Evolutionary conservation across 2,329 filamentous ascomycete genomes (phyloP).

Genomic region (Verticillium dahliae): DNA sequence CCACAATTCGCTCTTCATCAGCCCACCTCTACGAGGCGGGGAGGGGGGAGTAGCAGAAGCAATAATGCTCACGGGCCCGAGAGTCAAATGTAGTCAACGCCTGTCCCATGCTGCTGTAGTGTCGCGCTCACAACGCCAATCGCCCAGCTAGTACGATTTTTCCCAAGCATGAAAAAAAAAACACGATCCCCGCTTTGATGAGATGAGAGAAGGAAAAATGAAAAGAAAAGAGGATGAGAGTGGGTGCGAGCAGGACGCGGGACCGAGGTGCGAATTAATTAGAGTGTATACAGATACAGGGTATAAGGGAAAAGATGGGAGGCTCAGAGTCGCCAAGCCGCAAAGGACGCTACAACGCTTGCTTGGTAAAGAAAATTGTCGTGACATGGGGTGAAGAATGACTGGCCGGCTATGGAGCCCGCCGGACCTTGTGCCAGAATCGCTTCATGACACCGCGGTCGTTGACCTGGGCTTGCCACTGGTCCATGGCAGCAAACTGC

Average conservation of each 20-base stretch:
- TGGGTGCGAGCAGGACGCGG: not conserved
- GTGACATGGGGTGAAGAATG: not conserved
- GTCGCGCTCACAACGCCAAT: not conserved
- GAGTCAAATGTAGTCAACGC: not conserved
- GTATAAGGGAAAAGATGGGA: not conserved
- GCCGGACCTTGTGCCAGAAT: conserved; percentile 57
- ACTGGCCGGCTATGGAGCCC: conserved; percentile 18
- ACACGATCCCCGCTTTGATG: not conserved
- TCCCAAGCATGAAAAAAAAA: not conserved
- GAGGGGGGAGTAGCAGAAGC: not conserved
- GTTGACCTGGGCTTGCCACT: conserved; percentile 35
- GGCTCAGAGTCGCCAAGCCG: not conserved
- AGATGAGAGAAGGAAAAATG: not conserved
- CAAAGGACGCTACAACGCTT: not conserved
- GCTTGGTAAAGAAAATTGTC: not conserved
- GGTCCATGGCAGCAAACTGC: conserved; percentile 47
- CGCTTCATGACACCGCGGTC: conserved; percentile 54
- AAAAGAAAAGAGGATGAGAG: not conserved
- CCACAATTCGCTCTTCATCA: not conserved
- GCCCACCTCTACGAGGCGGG: not conserved
- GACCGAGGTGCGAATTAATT: not conserved
- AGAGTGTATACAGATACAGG: not conserved
- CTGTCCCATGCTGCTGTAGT: not conserved
- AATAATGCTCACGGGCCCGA: not conserved
- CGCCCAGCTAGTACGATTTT: not conserved